These are phyloP conservation scores for Daedalea quercina DNA, from an alignment of 768 basidiomycete genomes.

Conservation along the genomic window DNA sequence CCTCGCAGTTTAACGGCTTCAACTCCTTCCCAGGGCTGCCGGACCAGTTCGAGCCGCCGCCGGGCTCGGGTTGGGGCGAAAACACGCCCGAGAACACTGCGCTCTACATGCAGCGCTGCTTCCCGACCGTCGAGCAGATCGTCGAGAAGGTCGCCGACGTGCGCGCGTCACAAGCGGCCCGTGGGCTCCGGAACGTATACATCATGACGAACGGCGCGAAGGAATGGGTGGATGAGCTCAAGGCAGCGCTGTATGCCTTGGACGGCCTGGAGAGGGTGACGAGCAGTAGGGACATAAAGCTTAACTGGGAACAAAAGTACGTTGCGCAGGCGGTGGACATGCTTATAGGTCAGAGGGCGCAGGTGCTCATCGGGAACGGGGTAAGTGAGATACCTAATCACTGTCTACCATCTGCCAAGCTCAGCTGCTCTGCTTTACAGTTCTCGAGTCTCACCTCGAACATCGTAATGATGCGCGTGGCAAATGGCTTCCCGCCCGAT, in stretches of 20 bases:
- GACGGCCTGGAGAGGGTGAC: slow-evolving; percentile 27
- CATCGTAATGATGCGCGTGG: slow-evolving; percentile 40
- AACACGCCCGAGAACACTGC: slow-evolving; percentile 15
- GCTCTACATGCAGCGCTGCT: slow-evolving; percentile 32
- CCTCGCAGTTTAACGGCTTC: slow-evolving; percentile 33
- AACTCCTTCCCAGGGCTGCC: slow-evolving; percentile 33
- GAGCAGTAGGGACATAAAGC: slow-evolving; percentile 33
- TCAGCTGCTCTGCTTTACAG: slow-evolving; percentile 15
- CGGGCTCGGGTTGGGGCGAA: slow-evolving; percentile 17
- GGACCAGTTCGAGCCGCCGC: slow-evolving; percentile 32
- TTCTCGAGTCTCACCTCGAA: slow-evolving; percentile 46
- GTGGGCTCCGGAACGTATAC: slow-evolving; percentile 10
- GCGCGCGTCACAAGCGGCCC: slow-evolving; percentile 12
- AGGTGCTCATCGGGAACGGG: slow-evolving; percentile 48
- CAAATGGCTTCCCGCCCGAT: slow-evolving; percentile 15
- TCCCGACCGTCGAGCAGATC: slow-evolving; percentile 34
- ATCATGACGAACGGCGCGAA: slow-evolving; percentile 37
- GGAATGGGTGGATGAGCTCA: slow-evolving; percentile 33
- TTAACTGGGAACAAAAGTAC: slow-evolving; percentile 37
- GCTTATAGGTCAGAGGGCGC: slow-evolving; percentile 37
- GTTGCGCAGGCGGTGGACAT: slow-evolving; percentile 45
- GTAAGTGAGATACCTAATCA: slow-evolving; percentile 24
- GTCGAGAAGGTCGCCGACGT: slow-evolving; percentile 29
- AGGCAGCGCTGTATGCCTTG: slow-evolving; percentile 20
- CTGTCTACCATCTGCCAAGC: background rate